phyloP scores from a whole-genome alignment of 2,329 filamentous ascomycete genomes.

The Talaromyces piceae region DNA sequence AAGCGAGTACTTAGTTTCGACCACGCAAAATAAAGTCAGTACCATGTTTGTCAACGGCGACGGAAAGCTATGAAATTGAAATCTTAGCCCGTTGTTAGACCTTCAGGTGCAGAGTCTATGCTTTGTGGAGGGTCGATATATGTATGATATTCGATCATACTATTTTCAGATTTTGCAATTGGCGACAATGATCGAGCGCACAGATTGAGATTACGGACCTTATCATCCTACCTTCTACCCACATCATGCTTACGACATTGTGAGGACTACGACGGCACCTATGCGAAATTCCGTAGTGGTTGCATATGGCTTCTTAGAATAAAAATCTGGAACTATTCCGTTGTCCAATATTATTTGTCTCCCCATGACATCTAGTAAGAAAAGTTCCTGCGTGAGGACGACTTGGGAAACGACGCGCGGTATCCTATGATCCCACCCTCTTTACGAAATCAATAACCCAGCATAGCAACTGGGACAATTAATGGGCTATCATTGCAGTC shows the following conservation, averaged over 20 bases:
- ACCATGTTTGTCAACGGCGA: no score
- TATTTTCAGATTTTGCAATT: no score
- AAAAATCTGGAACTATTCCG: neutral
- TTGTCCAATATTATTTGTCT: neutral
- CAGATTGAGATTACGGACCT: neutral
- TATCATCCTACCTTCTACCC: neutral
- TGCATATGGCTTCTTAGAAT: neutral
- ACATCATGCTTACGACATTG: neutral
- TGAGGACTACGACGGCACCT: slow-evolving; percentile 1
- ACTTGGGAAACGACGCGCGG: neutral
- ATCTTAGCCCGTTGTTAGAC: no score
- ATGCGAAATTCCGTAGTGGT: slow-evolving; percentile 2
- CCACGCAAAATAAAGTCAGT: no score
- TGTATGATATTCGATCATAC: no score
- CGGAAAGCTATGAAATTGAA: no score
- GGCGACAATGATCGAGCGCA: neutral
- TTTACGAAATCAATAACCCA: neutral
- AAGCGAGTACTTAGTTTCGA: no score
- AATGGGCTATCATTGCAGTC: slow-evolving; percentile 1
- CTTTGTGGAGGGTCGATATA: no score
- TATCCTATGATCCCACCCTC: slow-evolving; percentile 1
- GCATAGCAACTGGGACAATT: neutral
- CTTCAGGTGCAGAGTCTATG: no score
- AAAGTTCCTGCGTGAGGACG: neutral
- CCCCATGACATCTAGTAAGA: slow-evolving; percentile 3